These are phyloP conservation scores for Kalaharituber pfeilii DNA, from an alignment of 2,329 filamentous ascomycete genomes.

Conservation along the genomic window DNA sequence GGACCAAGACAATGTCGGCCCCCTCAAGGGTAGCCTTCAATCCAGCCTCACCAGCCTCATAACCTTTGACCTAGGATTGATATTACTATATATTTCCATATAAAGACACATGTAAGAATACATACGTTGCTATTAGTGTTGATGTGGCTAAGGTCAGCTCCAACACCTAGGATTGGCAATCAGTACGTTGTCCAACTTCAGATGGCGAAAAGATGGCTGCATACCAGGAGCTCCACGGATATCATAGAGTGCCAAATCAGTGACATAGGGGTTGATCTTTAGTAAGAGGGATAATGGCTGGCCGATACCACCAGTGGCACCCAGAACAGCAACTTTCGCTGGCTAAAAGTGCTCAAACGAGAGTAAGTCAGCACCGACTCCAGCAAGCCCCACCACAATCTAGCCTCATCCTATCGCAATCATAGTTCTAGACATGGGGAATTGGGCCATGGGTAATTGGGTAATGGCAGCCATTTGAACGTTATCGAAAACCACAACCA, in stretches of 20 bases:
- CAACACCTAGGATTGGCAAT: not conserved
- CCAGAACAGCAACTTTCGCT: slow-evolving; percentile 94
- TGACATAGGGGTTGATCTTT: slow-evolving; percentile 94
- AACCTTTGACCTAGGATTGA: slow-evolving; percentile 54
- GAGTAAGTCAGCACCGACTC: slow-evolving; percentile 6
- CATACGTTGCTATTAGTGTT: slow-evolving; percentile 66
- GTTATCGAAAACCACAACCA: no score
- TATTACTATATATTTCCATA: not conserved
- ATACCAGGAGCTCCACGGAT: slow-evolving; percentile 84
- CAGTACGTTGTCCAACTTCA: not conserved
- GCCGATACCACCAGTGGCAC: slow-evolving; percentile 93
- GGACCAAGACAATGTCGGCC: slow-evolving; percentile 89
- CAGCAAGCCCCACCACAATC: not conserved
- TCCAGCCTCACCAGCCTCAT: slow-evolving; percentile 57
- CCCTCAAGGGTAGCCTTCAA: slow-evolving; percentile 67
- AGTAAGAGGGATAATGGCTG: slow-evolving; percentile 93
- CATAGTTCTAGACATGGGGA: no score
- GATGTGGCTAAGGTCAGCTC: slow-evolving; percentile 89
- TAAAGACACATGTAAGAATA: not conserved
- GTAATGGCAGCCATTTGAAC: no score
- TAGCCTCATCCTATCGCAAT: slow-evolving; percentile 1
- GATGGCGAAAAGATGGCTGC: not conserved
- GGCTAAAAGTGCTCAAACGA: slow-evolving; percentile 44
- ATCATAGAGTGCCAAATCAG: slow-evolving; percentile 91
- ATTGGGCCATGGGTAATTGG: not conserved